Conservation (phyloP, 352 stramenopile genomes). For the Globisporangium irregulare region DNA sequence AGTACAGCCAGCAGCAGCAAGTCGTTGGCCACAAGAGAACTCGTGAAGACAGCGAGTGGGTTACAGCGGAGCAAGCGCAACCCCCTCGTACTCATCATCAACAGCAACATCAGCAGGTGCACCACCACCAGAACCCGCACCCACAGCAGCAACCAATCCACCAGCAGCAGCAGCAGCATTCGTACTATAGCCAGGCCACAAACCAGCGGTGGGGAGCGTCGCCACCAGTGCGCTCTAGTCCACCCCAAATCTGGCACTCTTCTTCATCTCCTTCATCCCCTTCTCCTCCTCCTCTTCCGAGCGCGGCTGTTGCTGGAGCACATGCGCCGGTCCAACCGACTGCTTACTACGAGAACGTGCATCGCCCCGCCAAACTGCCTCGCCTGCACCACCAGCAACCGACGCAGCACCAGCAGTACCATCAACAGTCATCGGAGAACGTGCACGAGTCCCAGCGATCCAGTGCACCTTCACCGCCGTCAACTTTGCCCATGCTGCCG, state of each 20-base stretch:
- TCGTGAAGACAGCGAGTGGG: background rate
- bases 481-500: slow-evolving; percentile 2
- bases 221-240: background rate
- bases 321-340: background rate
- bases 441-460: background rate
- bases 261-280: background rate
- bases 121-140: background rate
- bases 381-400: background rate
- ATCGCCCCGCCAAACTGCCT: background rate
- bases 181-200: background rate
- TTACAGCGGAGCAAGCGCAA: background rate
- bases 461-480: background rate
- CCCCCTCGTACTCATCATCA: background rate
- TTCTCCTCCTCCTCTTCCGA: background rate
- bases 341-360: background rate
- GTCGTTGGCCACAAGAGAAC: background rate
- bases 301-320: background rate
- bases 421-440: background rate
- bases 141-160: background rate
- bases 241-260: background rate
- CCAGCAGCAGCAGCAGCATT: background rate
- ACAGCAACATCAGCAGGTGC: background rate
- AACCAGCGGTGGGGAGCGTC: background rate
- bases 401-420: background rate
- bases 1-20: background rate